These are phyloP conservation scores for Lasiosphaeris hirsuta DNA, from an alignment of 495 filamentous ascomycete genomes.

Conservation along the genomic window DNA sequence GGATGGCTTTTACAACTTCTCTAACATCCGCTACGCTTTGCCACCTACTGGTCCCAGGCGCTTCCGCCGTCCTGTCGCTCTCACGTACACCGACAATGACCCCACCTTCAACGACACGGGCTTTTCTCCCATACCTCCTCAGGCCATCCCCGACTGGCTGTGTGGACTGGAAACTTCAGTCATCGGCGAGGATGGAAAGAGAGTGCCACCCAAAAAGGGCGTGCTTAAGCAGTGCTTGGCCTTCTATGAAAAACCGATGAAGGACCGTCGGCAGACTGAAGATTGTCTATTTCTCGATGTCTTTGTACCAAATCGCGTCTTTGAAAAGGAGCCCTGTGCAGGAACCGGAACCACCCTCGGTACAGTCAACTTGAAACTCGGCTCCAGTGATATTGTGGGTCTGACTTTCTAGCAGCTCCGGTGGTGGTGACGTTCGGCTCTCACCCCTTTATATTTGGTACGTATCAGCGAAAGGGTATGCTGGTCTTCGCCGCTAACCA, in stretches of 20 bases:
- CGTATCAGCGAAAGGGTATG: too few relatives aligned
- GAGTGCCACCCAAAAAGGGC: not conserved
- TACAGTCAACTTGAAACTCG: not conserved
- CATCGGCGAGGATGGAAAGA: not conserved
- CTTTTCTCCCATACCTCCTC: not conserved
- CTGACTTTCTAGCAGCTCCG: not conserved
- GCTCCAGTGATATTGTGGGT: not conserved
- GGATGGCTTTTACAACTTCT: not conserved
- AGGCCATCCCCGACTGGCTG: not conserved
- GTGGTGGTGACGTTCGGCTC: too few relatives aligned
- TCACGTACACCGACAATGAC: not conserved
- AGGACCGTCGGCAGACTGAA: not conserved
- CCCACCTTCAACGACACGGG: not conserved
- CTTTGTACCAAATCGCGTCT: not conserved
- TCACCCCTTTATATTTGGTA: too few relatives aligned
- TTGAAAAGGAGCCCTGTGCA: not conserved
- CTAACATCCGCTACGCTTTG: not conserved
- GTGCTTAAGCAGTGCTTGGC: not conserved
- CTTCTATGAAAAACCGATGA: not conserved
- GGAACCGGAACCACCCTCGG: not conserved
- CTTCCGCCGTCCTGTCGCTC: not conserved
- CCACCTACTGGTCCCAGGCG: not conserved
- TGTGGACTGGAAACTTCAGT: not conserved
- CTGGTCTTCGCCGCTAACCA: too few relatives aligned
- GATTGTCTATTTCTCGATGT: not conserved